Evolutionary conservation across 164 flowering plant species (phyloP).

Genomic region (Piper longum): DNA sequence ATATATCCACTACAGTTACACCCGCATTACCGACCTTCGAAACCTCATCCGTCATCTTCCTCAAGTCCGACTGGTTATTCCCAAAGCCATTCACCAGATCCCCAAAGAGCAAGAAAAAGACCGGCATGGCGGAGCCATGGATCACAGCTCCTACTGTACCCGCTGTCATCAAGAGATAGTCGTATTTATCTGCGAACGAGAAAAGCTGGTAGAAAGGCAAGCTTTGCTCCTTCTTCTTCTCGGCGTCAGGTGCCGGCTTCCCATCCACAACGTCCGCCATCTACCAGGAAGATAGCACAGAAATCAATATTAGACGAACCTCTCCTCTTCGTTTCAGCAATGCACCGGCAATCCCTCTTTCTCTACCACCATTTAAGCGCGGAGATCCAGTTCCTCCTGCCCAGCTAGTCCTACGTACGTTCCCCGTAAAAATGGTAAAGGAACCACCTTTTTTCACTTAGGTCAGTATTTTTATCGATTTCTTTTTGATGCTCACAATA

Average conservation of each 20-base stretch:
- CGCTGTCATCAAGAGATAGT: conserved; percentile 50
- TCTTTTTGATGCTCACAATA: not conserved
- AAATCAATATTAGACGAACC: not conserved
- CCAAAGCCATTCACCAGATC: conserved; percentile 94
- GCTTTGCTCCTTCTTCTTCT: conserved; percentile 83
- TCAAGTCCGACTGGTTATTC: conserved; percentile 64
- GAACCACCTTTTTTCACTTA: not conserved
- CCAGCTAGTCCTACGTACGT: not conserved
- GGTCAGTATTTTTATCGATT: too few species aligned
- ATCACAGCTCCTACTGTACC: conserved; percentile 82
- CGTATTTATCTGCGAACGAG: conserved; percentile 79
- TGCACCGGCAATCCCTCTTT: not conserved
- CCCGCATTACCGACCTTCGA: conserved; percentile 40
- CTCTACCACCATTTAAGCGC: conserved; percentile 7
- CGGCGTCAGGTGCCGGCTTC: conserved; percentile 44
- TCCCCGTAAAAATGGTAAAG: not conserved
- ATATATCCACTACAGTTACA: too few species aligned
- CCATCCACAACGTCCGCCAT: conserved; percentile 59
- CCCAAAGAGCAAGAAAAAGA: conserved; percentile 86
- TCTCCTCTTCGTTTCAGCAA: not conserved
- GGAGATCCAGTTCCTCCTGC: not conserved
- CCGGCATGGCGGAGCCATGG: conserved; percentile 97
- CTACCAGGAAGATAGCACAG: not conserved
- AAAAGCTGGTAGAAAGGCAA: conserved; percentile 72
- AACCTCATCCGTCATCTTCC: conserved; percentile 68